Conservation (phyloP, 177 flowering plant species). For the Telopea speciosissima region DNA sequence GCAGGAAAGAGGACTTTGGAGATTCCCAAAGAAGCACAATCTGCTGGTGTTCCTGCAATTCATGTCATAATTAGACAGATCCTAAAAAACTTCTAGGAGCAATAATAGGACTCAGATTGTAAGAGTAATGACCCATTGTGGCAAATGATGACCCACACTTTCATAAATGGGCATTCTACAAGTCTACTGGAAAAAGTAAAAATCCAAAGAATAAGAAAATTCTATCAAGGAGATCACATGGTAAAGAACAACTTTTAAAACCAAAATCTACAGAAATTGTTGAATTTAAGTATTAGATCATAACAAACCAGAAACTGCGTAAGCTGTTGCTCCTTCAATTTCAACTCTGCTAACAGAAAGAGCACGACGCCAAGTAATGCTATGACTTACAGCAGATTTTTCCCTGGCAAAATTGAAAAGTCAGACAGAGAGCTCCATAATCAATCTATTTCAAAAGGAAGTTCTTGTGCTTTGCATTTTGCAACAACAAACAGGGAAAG, state of each 20-base stretch:
- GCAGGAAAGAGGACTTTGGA: conserved; percentile 66
- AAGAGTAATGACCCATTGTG: neutral
- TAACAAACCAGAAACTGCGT: conserved; percentile 63
- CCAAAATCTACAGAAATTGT: neutral
- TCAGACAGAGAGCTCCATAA: neutral
- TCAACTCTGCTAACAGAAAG: conserved; percentile 45
- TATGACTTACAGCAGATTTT: conserved; percentile 82
- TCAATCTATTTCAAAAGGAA: neutral
- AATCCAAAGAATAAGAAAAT: neutral
- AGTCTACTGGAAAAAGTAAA: neutral
- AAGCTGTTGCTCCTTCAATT: conserved; percentile 84
- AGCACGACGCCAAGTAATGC: conserved; percentile 69
- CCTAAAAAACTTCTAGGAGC: neutral
- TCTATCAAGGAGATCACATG: neutral
- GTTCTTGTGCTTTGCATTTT: neutral
- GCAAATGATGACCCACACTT: neutral
- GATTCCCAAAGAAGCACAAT: conserved; percentile 79
- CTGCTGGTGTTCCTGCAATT: conserved; percentile 93
- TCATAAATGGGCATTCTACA: neutral
- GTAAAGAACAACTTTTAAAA: neutral
- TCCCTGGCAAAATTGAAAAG: conserved; percentile 43
- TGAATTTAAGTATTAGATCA: neutral
- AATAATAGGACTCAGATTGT: neutral
- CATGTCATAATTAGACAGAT: conserved; percentile 3
- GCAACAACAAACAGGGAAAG: neutral